Evolutionary conservation across 108 stramenopile genomes (phyloP), one percentile per base, ranked within the genome.

Genomic region (Skeletonema tropicum): DNA sequence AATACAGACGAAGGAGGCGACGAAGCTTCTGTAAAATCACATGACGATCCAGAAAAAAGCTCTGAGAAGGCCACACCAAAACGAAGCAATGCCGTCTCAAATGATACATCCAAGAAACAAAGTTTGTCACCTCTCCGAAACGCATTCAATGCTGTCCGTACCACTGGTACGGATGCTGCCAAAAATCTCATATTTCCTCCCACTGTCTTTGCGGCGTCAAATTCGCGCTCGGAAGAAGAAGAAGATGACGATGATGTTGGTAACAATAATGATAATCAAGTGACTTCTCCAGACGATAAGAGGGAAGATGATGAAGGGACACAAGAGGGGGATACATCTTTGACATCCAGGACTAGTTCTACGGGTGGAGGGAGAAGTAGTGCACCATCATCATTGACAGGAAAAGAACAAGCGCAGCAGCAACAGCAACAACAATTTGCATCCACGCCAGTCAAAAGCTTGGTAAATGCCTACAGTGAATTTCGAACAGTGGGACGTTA

Each of bases 401-500:
- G 17, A 4, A 21, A 49, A 25, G 26, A 29, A 29, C 26, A 29
- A 29, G 1, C 26, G 2, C 59, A 45, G 19, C 60, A 26, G 33
- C 42, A 14, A 55, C n/a, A 10, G 23, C 63, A 15, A 61, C 41
- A 14, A 31, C 67, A 31, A 64, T 68, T 38, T 21, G 61, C 39
- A 63, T 68, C 59, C 14, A 61, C 7, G 23, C 67, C 75, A 8
- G 68, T 68, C 45, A 69, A 39, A 35, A 65, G 65, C 13, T 61
- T 80, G 5, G 19, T 80, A 36, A 71, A 55, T 42, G 79, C 79
- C 23, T 75, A 75, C 74, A 67, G 65, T 30, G 74, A 75, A 75
- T 75, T 75, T 25, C 38, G 58, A 39, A 67, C 79, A 29, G 71
- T 71, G 0, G 79, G 79, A 10, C 67, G 79, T 1, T 80, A 80